Percentiles rank a stretch among this genome's conserved stretches.
phyloP scores from a whole-genome alignment of 345 rosid species.

The Luvunga scandens region DNA sequence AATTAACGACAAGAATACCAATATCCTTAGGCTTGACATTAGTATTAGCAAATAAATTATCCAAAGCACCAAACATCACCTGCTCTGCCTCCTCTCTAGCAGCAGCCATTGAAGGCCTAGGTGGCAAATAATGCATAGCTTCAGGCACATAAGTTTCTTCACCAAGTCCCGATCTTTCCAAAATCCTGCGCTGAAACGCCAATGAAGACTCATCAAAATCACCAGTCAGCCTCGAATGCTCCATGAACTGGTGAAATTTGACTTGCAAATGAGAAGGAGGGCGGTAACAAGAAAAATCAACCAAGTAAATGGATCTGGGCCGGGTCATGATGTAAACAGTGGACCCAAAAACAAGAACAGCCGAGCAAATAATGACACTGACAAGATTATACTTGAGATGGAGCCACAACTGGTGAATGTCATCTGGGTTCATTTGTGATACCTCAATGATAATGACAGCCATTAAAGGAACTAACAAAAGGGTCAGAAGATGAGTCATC shows the following conservation, averaged over 20 bases:
- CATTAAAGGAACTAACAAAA: constrained; percentile 70
- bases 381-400: constrained; percentile 85
- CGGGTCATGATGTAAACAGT: constrained; percentile 84
- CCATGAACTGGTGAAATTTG: constrained; percentile 59
- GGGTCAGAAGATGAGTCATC: constrained; percentile 60
- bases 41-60: constrained; percentile 67
- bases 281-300: constrained; percentile 72
- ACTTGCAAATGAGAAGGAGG: constrained; percentile 67
- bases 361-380: constrained; percentile 59
- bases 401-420: constrained; percentile 68
- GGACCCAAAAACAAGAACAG: constrained; percentile 55
- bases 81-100: constrained; percentile 89
- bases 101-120: constrained; percentile 75
- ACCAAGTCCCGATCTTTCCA: constrained; percentile 85
- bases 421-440: constrained; percentile 59
- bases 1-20: constrained; percentile 80
- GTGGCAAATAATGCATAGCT: constrained; percentile 73
- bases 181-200: constrained; percentile 79
- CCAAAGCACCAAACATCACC: constrained; percentile 89
- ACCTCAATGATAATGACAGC: constrained; percentile 53
- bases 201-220: constrained; percentile 78
- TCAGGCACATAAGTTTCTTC: constrained; percentile 90
- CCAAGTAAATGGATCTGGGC: constrained; percentile 71
- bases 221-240: constrained; percentile 66
- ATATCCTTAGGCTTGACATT: constrained; percentile 74